Evolutionary conservation across 1,139 yeast genomes (phyloP), one percentile per base, ranked within the genome.

Genomic region (Yamadazyma jaroonii): DNA sequence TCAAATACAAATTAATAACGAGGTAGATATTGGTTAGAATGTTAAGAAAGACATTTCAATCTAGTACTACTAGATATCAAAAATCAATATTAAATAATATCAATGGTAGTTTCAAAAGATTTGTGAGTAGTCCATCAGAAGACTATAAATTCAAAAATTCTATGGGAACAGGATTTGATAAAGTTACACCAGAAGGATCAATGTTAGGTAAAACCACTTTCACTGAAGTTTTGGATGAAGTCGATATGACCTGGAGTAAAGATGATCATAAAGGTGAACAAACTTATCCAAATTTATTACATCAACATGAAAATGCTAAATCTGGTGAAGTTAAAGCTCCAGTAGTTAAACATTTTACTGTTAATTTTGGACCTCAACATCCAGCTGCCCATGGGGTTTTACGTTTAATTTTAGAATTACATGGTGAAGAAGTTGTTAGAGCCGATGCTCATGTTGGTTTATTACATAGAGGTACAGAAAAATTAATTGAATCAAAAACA

Each of bases 311-410:
- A 25, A 25, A 25, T 22, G 75, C 75, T 30, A 62, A 59, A 43
- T 59, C 65, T 35, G 67, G 69, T 23, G 71, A 59, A 29, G 71
- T 62, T 48, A 75, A 71, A 55, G 70, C 70, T 53, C 59, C 74
- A 43, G 83, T 84, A 59, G 81, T 86, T 55, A 79, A 95, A 63
- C 95, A 86, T 61, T 86, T 86, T 67, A 86, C 95, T 37, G 81
- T 87, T 59, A 87, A 86, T 66, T 87, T 87, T 57, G 96, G 95
- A 29, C 95, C 96, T 31, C 96, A 86, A 66, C 96, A 86, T 71
- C 96, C 96, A 24, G 96, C 96, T 44, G 95, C 95, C 33, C 96
- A 86, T 68, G 96, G 96, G 48, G 96, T 86, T 66, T 73, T 86
- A 69, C 78, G 96, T 58, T 73, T 86, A 62, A 86, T 86, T 63